Base-by-base conservation (phyloP, 148 eudicot genomes). In the Selenicereus undatus region DNA sequence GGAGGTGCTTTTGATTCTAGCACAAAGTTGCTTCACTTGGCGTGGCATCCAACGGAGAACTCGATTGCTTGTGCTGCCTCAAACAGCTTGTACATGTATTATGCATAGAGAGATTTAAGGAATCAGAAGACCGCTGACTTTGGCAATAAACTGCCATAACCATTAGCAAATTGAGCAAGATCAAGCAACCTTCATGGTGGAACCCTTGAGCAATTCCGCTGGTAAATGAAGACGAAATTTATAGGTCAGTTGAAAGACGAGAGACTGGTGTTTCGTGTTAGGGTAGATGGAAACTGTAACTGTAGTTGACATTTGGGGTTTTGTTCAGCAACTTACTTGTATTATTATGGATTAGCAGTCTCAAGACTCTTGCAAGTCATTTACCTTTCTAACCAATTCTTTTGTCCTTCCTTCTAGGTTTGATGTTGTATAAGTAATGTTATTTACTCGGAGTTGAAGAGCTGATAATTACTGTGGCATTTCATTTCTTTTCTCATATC, bases 61-160 rank as follows among this genome's bases (percentile, higher is more conserved):
- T 80, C 85, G 35, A 78, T 87, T 27, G 89, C 89, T 21, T 87
- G 89, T 73, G 89, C 89, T 75, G 88, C 89, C 77, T 78, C 89
- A 24, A 87, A 87, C 77, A 87, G 89, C 81, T 42, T 87, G 82
- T 87, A 87, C 81, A 87, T 87, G 88, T 87, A 85, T 79, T 87
- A 85, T 42, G 87, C 89, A 35, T 87, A 82, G 82, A 71, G 75
- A 77, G 56, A 62, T 27, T 73, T 56, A 20, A 56, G 71, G 36
- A 79, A 71, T 36, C 68, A 36, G 76, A 26, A 51, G 50, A 26
- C 20, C 70, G 30, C 36, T 24, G 48, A 24, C 24, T 54, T 35
- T 35, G 68, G 65, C 42, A 76, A 32, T 60, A 54, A 56, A 56
- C 39, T 65, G 60, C 42, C 42, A 18, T 14, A 58, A 32, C 51